A percentile compares a stretch with the other conserved stretches of the same genome.
Conservation (phyloP, 228 moss, liverwort and hornwort species). For the Sphagnum fallax region DNA sequence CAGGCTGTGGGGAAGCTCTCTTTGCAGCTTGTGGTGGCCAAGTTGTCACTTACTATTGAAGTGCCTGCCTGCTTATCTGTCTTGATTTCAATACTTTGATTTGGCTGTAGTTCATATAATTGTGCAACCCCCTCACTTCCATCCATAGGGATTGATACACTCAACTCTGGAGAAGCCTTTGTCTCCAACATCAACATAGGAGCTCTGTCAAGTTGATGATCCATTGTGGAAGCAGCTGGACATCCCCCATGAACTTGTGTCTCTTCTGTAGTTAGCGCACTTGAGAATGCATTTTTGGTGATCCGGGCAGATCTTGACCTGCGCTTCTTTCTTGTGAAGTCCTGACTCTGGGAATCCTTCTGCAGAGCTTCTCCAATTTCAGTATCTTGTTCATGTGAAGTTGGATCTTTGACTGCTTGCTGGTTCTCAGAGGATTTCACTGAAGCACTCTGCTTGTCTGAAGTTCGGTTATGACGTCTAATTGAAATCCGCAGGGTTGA, state of each 20-base stretch:
- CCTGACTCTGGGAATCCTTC: neutral
- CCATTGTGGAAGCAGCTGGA: no score
- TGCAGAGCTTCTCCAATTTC: neutral
- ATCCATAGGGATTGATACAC: no score
- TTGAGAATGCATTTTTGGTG: constrained; percentile 9
- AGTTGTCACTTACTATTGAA: constrained; percentile 4
- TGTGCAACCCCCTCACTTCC: neutral
- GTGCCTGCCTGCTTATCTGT: constrained; percentile 16
- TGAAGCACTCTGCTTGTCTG: neutral
- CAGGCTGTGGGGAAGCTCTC: no score
- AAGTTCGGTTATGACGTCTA: no score
- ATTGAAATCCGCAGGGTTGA: no score
- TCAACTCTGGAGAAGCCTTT: no score
- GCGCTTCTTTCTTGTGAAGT: constrained; percentile 34
- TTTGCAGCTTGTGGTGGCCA: constrained; percentile 7
- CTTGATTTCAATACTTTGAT: constrained; percentile 9
- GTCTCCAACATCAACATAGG: no score
- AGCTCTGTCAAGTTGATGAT: neutral
- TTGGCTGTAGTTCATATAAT: constrained; percentile 10
- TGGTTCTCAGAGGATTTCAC: constrained; percentile 16
- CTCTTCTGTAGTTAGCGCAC: neutral
- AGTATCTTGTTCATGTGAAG: constrained; percentile 3
- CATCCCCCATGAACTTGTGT: no score
- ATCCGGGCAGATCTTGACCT: constrained; percentile 30
- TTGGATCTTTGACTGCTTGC: constrained; percentile 4